Percentiles rank a stretch among this genome's conserved stretches.
These are phyloP conservation scores for Ottelia alismoides DNA, from an alignment of 106 monocot species.

Conservation along the genomic window DNA sequence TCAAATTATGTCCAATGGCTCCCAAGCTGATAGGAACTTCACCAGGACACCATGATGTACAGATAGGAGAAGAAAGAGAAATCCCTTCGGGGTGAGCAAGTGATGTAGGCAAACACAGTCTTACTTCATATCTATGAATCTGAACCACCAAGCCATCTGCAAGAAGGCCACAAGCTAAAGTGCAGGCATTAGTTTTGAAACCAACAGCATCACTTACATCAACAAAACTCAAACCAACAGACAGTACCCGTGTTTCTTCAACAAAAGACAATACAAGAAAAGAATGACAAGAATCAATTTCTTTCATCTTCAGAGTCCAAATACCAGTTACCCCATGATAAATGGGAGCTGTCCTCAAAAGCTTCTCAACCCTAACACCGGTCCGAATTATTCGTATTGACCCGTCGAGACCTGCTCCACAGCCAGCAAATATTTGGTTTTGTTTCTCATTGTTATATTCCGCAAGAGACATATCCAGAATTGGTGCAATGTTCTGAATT, in stretches of 20 bases:
- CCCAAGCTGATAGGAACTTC: conserved; percentile 59
- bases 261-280: conserved; percentile 96
- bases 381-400: conserved; percentile 64
- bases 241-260: conserved; percentile 96
- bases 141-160: conserved; percentile 81
- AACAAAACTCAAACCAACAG: conserved; percentile 76
- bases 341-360: conserved; percentile 48
- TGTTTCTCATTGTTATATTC: conserved; percentile 75
- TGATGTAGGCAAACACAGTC: conserved; percentile 75
- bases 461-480: conserved; percentile 55
- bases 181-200: conserved; percentile 67
- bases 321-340: conserved; percentile 84
- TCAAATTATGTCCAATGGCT: conserved; percentile 64
- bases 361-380: conserved; percentile 79
- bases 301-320: conserved; percentile 78
- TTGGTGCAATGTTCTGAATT: conserved; percentile 84
- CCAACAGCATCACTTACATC: conserved; percentile 82
- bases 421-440: conserved; percentile 78
- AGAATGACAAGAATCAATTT: conserved; percentile 64
- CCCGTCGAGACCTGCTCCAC: conserved; percentile 75
- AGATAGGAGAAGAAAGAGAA: conserved; percentile 42
- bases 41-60: conserved; percentile 57
- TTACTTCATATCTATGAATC: conserved; percentile 70
- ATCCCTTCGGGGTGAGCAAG: conserved; percentile 53
- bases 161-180: conserved; percentile 91